Evolutionary conservation across 2,329 filamentous ascomycete genomes (phyloP), one percentile per base, ranked within the genome.

Genomic region (Trichoderma sp.): DNA sequence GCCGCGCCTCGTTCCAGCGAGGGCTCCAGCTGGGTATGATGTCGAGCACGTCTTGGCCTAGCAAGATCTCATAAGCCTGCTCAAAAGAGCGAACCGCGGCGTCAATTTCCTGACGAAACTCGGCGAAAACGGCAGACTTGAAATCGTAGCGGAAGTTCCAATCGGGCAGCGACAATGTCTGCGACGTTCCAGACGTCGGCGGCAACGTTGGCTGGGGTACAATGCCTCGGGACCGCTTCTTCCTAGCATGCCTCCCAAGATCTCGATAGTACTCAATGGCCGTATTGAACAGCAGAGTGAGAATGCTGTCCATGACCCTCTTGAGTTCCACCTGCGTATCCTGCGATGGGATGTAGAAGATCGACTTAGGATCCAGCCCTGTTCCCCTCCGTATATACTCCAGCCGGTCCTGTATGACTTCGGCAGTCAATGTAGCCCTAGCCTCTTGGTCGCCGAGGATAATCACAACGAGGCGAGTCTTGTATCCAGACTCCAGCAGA

Each of bases 121-220:
- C 94, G 30, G 93, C 92, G 73, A 98, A 91, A 0, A 97, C 82
- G 7, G 90, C 94, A 19, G 93, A 84, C 75, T 99, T 99, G 79
- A 96, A 93, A 73, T 99, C 94, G 76, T 97, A 97, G 17, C 94
- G 89, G 61, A 96, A 89, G 72, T 92, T 93, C 95, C 94, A 99
- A 3, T 92, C 93, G 48, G 92, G 88, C 10, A 89, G 81, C 1
- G 93, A 91, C n/a, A 97, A 78, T 0, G 90, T 92, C 72, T 95
- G 91, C 1, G 93, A 96, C 1, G 92, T 96, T 30, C 91, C 92
- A 21, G 85, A 88, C 0, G 91, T 94, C 1, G 92, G 92, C 5
- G 93, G 91, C 39, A 92, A 84, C 7, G 92, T 94, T 3, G 93
- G 92, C 55, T 90, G 88, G 12, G 93, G 93, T 15, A 90, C 88